Evolutionary conservation across 306 rosid species (phyloP).

Genomic region (Prunus mira): DNA sequence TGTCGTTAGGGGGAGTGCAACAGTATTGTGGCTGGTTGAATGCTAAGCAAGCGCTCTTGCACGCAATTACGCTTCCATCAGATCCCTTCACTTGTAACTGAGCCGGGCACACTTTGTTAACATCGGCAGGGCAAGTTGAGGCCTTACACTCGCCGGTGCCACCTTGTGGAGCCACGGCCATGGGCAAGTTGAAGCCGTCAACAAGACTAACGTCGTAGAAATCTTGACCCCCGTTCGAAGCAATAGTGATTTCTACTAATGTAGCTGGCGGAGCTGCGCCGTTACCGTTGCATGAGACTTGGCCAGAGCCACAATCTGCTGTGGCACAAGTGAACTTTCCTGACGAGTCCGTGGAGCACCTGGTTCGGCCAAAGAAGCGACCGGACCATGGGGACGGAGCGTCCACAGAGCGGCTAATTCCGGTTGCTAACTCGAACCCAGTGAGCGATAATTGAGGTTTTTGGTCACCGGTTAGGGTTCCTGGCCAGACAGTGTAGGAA

Average conservation of each 20-base stretch:
- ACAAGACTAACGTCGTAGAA: constrained; percentile 75
- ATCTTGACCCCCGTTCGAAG: constrained; percentile 48
- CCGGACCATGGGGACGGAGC: constrained; percentile 61
- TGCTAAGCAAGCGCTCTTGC: neutral
- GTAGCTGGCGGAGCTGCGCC: constrained; percentile 50
- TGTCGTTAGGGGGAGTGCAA: neutral
- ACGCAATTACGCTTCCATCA: neutral
- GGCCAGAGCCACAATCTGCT: constrained; percentile 60
- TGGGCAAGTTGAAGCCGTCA: constrained; percentile 66
- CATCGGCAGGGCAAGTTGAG: constrained; percentile 48
- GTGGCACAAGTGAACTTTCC: constrained; percentile 61
- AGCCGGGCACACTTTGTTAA: constrained; percentile 46
- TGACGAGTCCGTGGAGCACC: constrained; percentile 39
- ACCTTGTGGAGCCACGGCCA: constrained; percentile 43
- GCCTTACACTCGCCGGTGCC: constrained; percentile 44
- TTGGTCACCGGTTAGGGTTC: constrained; percentile 8
- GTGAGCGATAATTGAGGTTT: constrained; percentile 5
- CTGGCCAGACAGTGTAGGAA: constrained; percentile 22
- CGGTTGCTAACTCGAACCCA: constrained; percentile 21
- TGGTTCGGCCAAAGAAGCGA: constrained; percentile 60
- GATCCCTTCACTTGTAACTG: constrained; percentile 23
- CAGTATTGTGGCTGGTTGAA: neutral
- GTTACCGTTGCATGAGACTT: constrained; percentile 41
- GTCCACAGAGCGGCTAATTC: neutral
- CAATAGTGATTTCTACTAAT: constrained; percentile 52